Evolutionary conservation across 371 early-diverging fungal species (phyloP), one percentile per base, ranked within the genome.

Genomic region (Mucor mucedo): DNA sequence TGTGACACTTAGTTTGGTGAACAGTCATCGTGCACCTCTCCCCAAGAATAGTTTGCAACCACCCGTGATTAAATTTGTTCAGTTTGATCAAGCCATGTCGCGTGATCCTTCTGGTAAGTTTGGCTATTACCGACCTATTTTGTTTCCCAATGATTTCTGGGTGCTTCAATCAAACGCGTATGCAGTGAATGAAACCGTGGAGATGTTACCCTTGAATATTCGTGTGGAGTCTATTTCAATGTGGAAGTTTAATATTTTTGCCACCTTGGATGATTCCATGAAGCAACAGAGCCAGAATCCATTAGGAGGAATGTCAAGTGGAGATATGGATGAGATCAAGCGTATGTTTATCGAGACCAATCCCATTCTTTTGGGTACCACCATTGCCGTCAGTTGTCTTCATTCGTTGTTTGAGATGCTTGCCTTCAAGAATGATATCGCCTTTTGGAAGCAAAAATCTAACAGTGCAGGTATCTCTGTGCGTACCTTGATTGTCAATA

Each of bases 341-440:
- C 78, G 94, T 49, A 95, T 93, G 91, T 83, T 97, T 55, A 58
- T 90, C 61, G 96, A 96, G 49, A 97, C 96, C 53, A 97, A 94
- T 70, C 95, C 95, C 5, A 78, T 84, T 55, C 75, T 95, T 33
- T 71, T 97, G 61, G 87, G 79, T 2, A 66, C 93, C 3, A 97
- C 98, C 1, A 80, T 91, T 41, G 55, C 80, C 42, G 96, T 96
- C 42, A 91, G 92, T 48, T 54, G 90, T 4, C 72, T 97, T 13
- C 98, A 97, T 78, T 88, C 90, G 53, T 69, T 92, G 2, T 95
- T 97, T 77, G 96, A 96, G 72, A 92, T 97, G 77, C 77, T 97
- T 62, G 97, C 97, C 0, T 97, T 96, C 76, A 97, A 95, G 80
- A 95, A 95, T 70, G 95, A 96, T 72, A 92, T 97, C 65, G 79